phyloP scores from a whole-genome alignment of 2,329 filamentous ascomycete genomes.

The Diplodia intermedia region DNA sequence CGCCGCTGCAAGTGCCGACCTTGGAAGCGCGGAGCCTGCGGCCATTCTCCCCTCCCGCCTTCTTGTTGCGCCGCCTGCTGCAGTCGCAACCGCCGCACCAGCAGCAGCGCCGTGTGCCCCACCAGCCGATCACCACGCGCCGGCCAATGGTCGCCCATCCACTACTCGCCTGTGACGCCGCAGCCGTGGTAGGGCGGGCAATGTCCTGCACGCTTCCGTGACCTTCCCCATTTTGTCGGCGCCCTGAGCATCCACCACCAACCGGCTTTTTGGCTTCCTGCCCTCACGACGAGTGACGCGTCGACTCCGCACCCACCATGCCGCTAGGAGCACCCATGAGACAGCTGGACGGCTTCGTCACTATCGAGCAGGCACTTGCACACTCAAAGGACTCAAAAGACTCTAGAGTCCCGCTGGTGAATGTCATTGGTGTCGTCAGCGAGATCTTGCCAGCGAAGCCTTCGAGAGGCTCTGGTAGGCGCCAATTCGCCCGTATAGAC shows the following conservation, averaged over 20 bases:
- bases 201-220: slow-evolving; percentile 22
- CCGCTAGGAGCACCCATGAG: slow-evolving; percentile 6
- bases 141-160: slow-evolving; percentile 18
- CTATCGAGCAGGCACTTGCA: not conserved
- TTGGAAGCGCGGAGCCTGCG: not conserved
- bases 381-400: not conserved
- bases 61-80: slow-evolving; percentile 14
- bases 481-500: too few species aligned
- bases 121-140: slow-evolving; percentile 9
- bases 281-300: not conserved
- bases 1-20: slow-evolving; percentile 4
- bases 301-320: slow-evolving; percentile 3
- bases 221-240: slow-evolving; percentile 3
- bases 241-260: slow-evolving; percentile 1
- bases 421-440: slow-evolving; percentile 28
- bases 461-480: slow-evolving; percentile 18
- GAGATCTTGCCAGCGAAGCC: not conserved
- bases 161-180: slow-evolving; percentile 24
- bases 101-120: slow-evolving; percentile 11
- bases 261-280: not conserved
- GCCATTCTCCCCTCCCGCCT: not conserved
- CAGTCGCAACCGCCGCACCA: not conserved
- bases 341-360: slow-evolving; percentile 18
- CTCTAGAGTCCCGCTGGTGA: not conserved
- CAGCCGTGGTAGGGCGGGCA: slow-evolving; percentile 21